Base-by-base conservation (phyloP, 495 filamentous ascomycete genomes). In the Penicillium samsonianum region DNA sequence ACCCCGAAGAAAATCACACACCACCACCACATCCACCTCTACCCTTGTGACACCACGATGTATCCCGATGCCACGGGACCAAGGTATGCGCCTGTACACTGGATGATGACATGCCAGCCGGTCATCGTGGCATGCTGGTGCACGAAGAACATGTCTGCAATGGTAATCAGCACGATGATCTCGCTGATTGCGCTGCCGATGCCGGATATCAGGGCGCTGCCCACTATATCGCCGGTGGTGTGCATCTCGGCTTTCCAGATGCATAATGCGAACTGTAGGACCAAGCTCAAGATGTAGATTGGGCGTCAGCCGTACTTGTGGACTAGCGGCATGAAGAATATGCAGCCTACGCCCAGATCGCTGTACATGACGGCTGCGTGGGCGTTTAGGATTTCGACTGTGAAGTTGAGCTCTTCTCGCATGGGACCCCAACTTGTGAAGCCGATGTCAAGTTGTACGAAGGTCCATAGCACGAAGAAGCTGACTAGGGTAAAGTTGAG, bases 1-100 rank as follows among this genome's bases (percentile, higher is more conserved):
- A 76, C 55, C 0, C 68, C 78, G 25, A 79, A 71, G 56, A 80
- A 69, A 17, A 81, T 80, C 2, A 70, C 69, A 42, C 65, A 71
- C 73, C 76, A 80, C 80, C 79, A 82, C 71, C 76, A 82, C 37
- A 78, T 73, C 78, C 79, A 81, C 22, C 73, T 59, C 79, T 79
- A 82, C 2, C 77, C 77, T 43, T 78, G 73, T 33, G 70, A 68
- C 14, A 67, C 63, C 0, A 74, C 73, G 20, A 78, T 71, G 50
- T 77, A 76, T 0, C 80, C 80, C 28, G 74, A 72, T 9, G 77
- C 68, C 1, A 83, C 68, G 2, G 77, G 74, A 0, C 64, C 75
- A 1, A 82, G 65, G 35, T 67, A 73, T 0, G 68, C 58, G 0
- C 77, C 78, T 0, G 71, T 31, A 16, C 57, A 63, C 7, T 60